Evolutionary conservation across 2,329 filamentous ascomycete species (phyloP).

Genomic region (Ophiostoma angusticollis): DNA sequence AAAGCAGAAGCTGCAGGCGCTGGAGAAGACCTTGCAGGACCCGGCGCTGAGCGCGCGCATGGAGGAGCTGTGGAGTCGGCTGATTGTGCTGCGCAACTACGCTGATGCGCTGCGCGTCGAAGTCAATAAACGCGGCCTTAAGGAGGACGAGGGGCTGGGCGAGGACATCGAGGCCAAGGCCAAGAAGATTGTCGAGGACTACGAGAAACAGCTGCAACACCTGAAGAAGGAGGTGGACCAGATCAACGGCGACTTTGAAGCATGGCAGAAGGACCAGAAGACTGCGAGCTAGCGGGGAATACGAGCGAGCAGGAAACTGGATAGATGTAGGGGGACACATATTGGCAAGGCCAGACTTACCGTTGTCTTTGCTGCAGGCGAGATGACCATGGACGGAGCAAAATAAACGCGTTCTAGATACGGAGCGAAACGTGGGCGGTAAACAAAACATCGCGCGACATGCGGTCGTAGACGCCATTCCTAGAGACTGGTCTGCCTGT

Average conservation of each 20-base stretch:
- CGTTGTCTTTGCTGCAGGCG: no score
- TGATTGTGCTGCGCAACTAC: slow-evolving; percentile 62
- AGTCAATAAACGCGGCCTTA: slow-evolving; percentile 51
- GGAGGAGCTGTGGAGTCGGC: slow-evolving; percentile 75
- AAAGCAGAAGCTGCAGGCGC: slow-evolving; percentile 53
- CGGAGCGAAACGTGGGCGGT: no score
- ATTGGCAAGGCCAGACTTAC: no score
- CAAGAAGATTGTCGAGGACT: slow-evolving; percentile 72
- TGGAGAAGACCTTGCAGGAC: slow-evolving; percentile 61
- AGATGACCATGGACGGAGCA: no score
- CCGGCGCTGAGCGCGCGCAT: slow-evolving; percentile 62
- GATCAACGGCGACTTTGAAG: slow-evolving; percentile 42
- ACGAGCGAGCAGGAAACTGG: no score
- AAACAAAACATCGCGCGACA: no score
- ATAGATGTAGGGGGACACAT: no score
- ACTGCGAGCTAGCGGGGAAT: not conserved
- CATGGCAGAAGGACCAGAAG: slow-evolving; percentile 39
- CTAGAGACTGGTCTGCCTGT: no score
- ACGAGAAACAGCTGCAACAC: slow-evolving; percentile 67
- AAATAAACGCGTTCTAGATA: no score
- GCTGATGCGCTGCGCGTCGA: slow-evolving; percentile 61
- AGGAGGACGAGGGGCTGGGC: slow-evolving; percentile 45
- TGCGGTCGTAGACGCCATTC: no score
- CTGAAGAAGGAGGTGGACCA: slow-evolving; percentile 60
- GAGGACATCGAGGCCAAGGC: slow-evolving; percentile 59